Evolutionary conservation across 306 rosid genomes (phyloP), one percentile per base, ranked within the genome.

Genomic region (Vigna nakashimae): DNA sequence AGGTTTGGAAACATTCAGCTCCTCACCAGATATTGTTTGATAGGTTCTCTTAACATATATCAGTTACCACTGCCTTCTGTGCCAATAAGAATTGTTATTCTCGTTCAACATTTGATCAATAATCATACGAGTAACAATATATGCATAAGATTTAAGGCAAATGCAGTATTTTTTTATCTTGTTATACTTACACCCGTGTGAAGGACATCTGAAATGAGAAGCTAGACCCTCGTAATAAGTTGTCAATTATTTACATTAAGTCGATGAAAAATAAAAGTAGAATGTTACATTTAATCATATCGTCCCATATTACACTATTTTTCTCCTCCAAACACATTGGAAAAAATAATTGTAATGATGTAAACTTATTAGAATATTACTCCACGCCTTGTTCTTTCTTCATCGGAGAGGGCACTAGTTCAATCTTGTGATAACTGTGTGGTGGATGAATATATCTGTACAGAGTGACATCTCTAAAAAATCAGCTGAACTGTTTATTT

Each of bases 371-470:
- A 59, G 79, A 71, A 55, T 53, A 64, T 40, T 59, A 59, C 64
- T 57, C 76, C 45, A 28, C 14, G 11, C 20, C 32, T 45, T 73
- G 68, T 34, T 74, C 26, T 52, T 45, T 40, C 65, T 73, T 73
- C 71, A 62, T 83, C 81, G 67, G 63, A 30, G 42, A 34, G 4
- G 48, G 38, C 57, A 26, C 59, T 67, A 43, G 71, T 69, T 57
- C 26, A 12, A 48, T 65, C 67, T 70, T 30, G 71, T 68, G 68
- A 43, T 56, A 15, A 49, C 36, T 73, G 22, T 58, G 56, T 76
- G 69, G 79, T 40, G 75, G 77, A 77, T 80, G 79, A 80, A 71
- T 79, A 56, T 83, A 56, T 83, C 84, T 79, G 83, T 81, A 84
- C 85, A 84, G 4, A 65, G 18, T 68, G 74, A 20, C 14, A 77